Percentiles rank a stretch among this genome's conserved stretches.
Evolutionary conservation across 2,329 filamentous ascomycete species (phyloP).

Genomic region (Diaporthe eres): DNA sequence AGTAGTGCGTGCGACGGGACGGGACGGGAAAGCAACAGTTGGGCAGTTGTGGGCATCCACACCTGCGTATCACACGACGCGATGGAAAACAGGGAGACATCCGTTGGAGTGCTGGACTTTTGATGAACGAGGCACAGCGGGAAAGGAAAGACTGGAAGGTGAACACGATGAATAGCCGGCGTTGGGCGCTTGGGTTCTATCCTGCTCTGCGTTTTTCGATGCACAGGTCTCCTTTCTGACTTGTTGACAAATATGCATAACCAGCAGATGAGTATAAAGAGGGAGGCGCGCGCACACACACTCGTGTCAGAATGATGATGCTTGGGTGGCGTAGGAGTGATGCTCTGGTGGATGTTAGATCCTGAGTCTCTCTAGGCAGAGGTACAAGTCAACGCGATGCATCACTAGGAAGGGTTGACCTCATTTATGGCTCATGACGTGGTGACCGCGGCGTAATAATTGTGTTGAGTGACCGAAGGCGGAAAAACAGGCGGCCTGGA

Average conservation of each 20-base stretch:
- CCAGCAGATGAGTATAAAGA: conserved; percentile 22
- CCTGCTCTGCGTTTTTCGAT: background rate
- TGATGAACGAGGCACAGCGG: background rate
- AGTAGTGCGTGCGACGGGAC: background rate
- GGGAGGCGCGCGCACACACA: background rate
- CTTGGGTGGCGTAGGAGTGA: background rate
- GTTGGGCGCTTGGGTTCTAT: conserved; percentile 23
- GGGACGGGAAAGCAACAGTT: background rate
- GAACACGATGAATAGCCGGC: conserved; percentile 33
- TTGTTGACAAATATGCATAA: conserved; percentile 21
- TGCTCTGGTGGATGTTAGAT: background rate
- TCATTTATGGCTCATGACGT: background rate
- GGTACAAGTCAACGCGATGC: background rate
- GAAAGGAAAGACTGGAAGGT: background rate
- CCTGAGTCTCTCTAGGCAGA: background rate
- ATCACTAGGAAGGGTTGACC: background rate
- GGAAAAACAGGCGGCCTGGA: background rate
- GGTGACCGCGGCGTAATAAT: background rate
- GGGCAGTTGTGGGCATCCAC: background rate
- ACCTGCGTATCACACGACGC: background rate
- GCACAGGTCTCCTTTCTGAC: background rate
- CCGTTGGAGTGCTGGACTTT: background rate
- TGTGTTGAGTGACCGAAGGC: background rate
- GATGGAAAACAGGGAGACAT: conserved; percentile 2
- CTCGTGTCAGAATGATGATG: conserved; percentile 24